Evolutionary conservation across 2,329 filamentous ascomycete species (phyloP), one percentile per base, ranked within the genome.

Genomic region (Aspergillus sp.): DNA sequence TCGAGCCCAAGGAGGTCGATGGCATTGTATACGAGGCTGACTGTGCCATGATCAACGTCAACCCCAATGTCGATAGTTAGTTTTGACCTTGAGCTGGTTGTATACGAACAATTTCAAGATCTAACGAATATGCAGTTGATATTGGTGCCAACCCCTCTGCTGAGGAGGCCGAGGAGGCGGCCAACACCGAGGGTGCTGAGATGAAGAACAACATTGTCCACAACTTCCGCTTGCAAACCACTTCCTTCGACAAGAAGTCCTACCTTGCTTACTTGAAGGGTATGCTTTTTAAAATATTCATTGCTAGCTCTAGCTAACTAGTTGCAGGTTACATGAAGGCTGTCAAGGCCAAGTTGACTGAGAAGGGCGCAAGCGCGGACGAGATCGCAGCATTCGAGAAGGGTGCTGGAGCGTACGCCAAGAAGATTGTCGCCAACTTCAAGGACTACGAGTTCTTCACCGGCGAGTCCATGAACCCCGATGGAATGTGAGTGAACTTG

Each of bases 401-500:
- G 56, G 83, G 83, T 59, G 90, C 90, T 47, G 67, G 74, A 53
- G 71, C 56, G 44, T 94, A 81, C 67, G 85, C 88, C 71, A 95
- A 95, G 80, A 85, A 88, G 77, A 82, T 81, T 66, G 78, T 95
- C 56, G 75, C 85, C 68, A 91, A 88, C 76, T 95, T 95, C 80
- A 90, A 95, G 77, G 88, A 97, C 78, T 95, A 85, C 71, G 91
- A 97, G 71, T 91, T 96, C 74, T 87, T 86, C 73, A 88, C 86
- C 60, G 90, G 91, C 75, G 85, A 93, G 78, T 86, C 82, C 60
- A 94, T 95, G 88, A 82, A 94, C 73, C 84, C 86, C 60, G 88
- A 95, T 64, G 90, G 86, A 77, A 95, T 96, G 93, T 93, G 76
- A 64, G 86, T 80, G 19, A 19, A 19, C 19, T 19, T 19, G 19